phyloP scores from a whole-genome alignment of 495 filamentous ascomycete genomes.

The Podospora tetraspora region DNA sequence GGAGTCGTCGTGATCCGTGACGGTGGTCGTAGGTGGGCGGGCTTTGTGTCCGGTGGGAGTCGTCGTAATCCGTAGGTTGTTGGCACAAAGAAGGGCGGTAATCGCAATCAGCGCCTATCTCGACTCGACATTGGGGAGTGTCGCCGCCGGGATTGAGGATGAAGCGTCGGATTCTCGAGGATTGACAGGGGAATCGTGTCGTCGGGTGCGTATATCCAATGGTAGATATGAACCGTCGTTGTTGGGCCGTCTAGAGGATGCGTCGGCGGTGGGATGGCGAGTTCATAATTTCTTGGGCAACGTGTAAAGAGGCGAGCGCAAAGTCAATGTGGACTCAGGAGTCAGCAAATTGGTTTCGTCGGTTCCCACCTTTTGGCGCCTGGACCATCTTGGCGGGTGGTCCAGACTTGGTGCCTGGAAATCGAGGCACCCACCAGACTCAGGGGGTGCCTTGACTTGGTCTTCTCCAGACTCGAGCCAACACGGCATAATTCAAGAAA shows the following conservation, averaged over 20 bases:
- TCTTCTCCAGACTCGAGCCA: neutral
- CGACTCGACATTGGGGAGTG: neutral
- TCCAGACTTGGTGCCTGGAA: neutral
- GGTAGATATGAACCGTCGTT: constrained; percentile 18
- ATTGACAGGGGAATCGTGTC: neutral
- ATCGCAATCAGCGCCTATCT: neutral
- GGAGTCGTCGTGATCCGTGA: neutral
- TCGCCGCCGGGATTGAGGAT: constrained; percentile 6
- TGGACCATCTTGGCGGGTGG: constrained; percentile 4
- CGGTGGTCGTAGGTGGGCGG: neutral
- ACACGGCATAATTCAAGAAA: too few relatives aligned
- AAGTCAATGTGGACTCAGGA: constrained; percentile 9
- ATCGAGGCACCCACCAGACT: neutral
- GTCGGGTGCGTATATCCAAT: constrained; percentile 20
- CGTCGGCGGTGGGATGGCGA: constrained; percentile 5
- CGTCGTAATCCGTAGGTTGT: neutral
- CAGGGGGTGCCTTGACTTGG: neutral
- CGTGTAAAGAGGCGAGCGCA: constrained; percentile 21
- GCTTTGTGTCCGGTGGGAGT: neutral
- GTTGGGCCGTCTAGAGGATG: constrained; percentile 17
- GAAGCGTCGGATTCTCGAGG: neutral
- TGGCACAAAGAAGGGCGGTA: neutral
- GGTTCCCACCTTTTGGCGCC: neutral
- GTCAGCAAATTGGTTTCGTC: neutral
- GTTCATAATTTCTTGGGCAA: constrained; percentile 14